Percentiles rank a stretch among this genome's conserved stretches.
Evolutionary conservation across 768 basidiomycete genomes (phyloP).

Genomic region (Fistulinella prunicolor): DNA sequence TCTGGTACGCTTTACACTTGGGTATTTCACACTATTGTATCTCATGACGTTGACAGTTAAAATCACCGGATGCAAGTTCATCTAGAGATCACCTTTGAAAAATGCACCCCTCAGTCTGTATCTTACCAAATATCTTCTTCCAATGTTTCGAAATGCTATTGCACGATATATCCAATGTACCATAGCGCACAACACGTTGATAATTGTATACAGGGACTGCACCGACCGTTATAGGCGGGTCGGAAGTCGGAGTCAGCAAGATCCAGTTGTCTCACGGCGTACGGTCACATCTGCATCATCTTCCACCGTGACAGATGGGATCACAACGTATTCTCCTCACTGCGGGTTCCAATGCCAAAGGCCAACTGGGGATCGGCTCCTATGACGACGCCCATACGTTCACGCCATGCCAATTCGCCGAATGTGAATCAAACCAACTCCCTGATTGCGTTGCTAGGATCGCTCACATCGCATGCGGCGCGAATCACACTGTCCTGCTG

Average conservation of each 20-base stretch:
- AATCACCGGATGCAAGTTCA: constrained; percentile 56
- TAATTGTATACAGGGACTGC: too few relatives aligned
- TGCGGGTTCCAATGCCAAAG: constrained; percentile 49
- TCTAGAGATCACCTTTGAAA: constrained; percentile 10
- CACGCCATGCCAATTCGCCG: constrained; percentile 35
- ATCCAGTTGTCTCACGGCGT: too few relatives aligned
- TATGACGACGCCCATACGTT: constrained; percentile 41
- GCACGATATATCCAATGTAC: constrained; percentile 21
- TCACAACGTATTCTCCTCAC: constrained; percentile 29
- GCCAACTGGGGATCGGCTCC: constrained; percentile 43
- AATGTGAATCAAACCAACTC: constrained; percentile 17
- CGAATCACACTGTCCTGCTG: constrained; percentile 77
- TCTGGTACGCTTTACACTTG: constrained; percentile 36
- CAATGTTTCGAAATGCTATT: constrained; percentile 8
- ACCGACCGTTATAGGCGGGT: too few relatives aligned
- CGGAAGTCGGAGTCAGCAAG: too few relatives aligned
- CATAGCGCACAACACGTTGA: constrained; percentile 4
- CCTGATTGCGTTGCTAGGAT: constrained; percentile 34
- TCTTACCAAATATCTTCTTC: constrained; percentile 9
- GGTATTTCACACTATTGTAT: background rate
- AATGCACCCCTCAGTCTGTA: background rate
- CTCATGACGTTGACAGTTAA: constrained; percentile 39
- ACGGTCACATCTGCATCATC: too few relatives aligned
- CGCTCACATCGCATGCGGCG: constrained; percentile 59
- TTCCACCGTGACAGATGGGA: constrained; percentile 1